Evolutionary conservation across 768 basidiomycete species (phyloP).

Genomic region (Tylopilus rubrobrunneus): DNA sequence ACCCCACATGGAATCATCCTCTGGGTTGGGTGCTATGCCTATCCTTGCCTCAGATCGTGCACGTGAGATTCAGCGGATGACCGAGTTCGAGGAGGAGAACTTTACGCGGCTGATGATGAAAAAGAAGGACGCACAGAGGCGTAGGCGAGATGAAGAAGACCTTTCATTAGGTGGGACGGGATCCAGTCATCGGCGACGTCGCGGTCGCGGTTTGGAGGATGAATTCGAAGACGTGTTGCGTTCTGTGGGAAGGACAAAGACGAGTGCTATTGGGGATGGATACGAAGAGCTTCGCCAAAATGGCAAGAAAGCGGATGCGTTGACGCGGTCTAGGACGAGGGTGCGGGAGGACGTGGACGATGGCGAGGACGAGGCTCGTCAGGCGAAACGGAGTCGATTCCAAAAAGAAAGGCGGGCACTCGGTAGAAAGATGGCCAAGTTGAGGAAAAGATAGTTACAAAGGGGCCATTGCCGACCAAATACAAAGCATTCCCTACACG

Average conservation of each 20-base stretch:
- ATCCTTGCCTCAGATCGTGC: constrained; percentile 60
- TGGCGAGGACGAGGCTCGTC: constrained; percentile 27
- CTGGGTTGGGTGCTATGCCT: constrained; percentile 65
- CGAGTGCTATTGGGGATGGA: constrained; percentile 55
- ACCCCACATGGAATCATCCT: constrained; percentile 67
- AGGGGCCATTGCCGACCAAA: too few relatives aligned
- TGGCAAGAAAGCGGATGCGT: constrained; percentile 57
- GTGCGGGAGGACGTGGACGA: constrained; percentile 25
- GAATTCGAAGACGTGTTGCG: constrained; percentile 81
- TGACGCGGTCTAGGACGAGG: constrained; percentile 54
- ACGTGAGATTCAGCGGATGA: constrained; percentile 73
- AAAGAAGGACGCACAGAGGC: constrained; percentile 75
- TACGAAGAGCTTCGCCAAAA: constrained; percentile 76
- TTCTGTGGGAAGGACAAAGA: constrained; percentile 47
- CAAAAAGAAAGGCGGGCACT: constrained; percentile 41
- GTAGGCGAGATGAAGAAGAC: constrained; percentile 79
- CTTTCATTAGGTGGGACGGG: constrained; percentile 78
- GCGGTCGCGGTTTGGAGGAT: constrained; percentile 72
- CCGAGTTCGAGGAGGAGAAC: constrained; percentile 83
- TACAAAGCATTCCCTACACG: neutral
- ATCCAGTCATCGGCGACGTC: constrained; percentile 49
- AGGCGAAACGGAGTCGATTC: constrained; percentile 39
- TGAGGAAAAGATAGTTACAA: constrained; percentile 15
- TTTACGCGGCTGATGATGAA: constrained; percentile 88
- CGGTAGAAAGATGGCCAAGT: constrained; percentile 24